Percentiles rank a stretch among this genome's conserved stretches.
phyloP scores from a whole-genome alignment of 352 stramenopile genomes.

The Phytophthora chlamydospora region DNA sequence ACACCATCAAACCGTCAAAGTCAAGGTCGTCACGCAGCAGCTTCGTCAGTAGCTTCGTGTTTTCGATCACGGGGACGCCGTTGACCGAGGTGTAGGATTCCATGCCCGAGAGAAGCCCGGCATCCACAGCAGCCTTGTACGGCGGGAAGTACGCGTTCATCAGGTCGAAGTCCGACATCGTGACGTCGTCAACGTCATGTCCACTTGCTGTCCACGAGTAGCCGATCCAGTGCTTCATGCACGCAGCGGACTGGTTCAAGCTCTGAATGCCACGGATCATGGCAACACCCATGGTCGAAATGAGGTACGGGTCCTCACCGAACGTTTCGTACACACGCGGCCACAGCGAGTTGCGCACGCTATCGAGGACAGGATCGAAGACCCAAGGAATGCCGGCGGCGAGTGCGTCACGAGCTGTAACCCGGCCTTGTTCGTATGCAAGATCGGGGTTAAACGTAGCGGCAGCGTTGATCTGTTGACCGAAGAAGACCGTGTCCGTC shows the following conservation, averaged over 20 bases:
- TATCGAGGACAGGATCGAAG: constrained; percentile 16
- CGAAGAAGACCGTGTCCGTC: constrained; percentile 46
- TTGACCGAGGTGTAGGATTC: constrained; percentile 18
- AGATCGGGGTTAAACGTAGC: constrained; percentile 13
- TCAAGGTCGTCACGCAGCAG: constrained; percentile 9
- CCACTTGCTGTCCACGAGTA: constrained; percentile 5
- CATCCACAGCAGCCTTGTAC: constrained; percentile 19
- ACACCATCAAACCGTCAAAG: constrained; percentile 48
- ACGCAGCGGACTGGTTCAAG: constrained; percentile 7
- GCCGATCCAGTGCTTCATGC: constrained; percentile 18
- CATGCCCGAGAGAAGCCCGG: constrained; percentile 10
- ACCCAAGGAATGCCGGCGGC: constrained; percentile 13
- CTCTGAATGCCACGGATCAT: constrained; percentile 18
- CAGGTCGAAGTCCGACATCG: constrained; percentile 13
- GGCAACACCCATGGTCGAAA: constrained; percentile 11
- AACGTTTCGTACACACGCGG: constrained; percentile 17
- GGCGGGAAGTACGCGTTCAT: constrained; percentile 19
- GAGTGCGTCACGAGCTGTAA: constrained; percentile 9
- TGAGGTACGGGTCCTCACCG: constrained; percentile 15
- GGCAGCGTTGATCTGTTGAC: constrained; percentile 14
- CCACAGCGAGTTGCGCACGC: constrained; percentile 14
- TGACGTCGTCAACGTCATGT: constrained; percentile 3
- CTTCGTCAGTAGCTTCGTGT: constrained; percentile 12
- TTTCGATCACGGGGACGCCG: constrained; percentile 14
- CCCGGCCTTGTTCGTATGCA: constrained; percentile 8